Conservation (phyloP, 176 grass and related monocot species). For the Bromus sterilis region DNA sequence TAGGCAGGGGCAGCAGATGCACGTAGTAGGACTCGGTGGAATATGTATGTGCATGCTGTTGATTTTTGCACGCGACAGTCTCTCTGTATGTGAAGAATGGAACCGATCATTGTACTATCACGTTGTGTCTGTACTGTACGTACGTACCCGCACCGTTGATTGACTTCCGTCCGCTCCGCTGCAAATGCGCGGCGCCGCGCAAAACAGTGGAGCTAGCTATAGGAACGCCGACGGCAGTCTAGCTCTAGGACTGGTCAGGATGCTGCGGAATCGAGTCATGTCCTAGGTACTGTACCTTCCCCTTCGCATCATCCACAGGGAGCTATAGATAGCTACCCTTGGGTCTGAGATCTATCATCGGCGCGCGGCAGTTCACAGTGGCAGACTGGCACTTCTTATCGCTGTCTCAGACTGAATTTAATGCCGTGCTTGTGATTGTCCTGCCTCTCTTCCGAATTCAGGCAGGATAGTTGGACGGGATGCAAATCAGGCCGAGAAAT, state of each 20-base stretch:
- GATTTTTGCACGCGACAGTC: no score
- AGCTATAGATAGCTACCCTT: not conserved
- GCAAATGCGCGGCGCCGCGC: not conserved
- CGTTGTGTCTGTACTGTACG: no score
- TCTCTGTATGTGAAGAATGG: no score
- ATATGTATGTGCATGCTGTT: no score
- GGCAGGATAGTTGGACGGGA: not conserved
- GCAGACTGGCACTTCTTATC: not conserved
- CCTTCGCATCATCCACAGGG: not conserved
- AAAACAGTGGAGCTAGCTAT: not conserved
- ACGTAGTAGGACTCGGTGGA: no score
- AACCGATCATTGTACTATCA: no score
- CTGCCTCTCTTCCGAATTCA: not conserved
- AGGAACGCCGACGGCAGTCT: no score
- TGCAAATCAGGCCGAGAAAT: not conserved
- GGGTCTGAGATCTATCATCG: not conserved
- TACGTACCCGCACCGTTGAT: no score
- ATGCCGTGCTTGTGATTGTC: not conserved
- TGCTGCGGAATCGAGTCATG: no score
- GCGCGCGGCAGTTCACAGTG: not conserved
- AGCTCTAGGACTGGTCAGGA: no score
- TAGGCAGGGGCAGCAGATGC: no score
- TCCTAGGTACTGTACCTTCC: not conserved
- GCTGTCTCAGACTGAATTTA: not conserved
- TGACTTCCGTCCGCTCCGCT: no score